These are phyloP conservation scores for Kwoniella sp. DNA, from an alignment of 768 basidiomycete species.

Conservation along the genomic window DNA sequence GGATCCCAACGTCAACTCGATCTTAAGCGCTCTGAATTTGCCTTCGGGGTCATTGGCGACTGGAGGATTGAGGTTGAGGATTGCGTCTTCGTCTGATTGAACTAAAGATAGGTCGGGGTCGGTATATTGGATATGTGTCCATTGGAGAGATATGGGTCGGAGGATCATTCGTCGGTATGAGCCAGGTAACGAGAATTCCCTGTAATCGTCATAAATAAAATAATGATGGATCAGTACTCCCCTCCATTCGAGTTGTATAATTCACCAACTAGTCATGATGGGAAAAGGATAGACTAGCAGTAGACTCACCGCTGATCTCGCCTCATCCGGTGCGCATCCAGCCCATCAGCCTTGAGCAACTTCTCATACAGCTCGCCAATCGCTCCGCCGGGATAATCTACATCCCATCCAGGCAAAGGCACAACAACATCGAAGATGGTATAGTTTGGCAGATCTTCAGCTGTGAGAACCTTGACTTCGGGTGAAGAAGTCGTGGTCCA, in stretches of 20 bases:
- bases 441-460: constrained; percentile 73
- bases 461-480: constrained; percentile 74
- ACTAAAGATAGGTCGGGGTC: constrained; percentile 89
- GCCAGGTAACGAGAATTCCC: constrained; percentile 83
- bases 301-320: constrained; percentile 78
- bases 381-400: constrained; percentile 82
- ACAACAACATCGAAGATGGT: constrained; percentile 93
- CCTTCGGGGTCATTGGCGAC: constrained; percentile 65
- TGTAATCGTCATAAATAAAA: constrained; percentile 57
- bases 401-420: constrained; percentile 94
- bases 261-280: too few species aligned
- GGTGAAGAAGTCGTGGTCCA: constrained; percentile 54
- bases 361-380: constrained; percentile 84
- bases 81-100: constrained; percentile 90
- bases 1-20: constrained; percentile 80
- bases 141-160: constrained; percentile 75
- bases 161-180: constrained; percentile 92
- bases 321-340: constrained; percentile 80
- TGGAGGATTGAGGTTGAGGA: constrained; percentile 72
- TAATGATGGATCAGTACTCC: background rate
- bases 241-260: background rate
- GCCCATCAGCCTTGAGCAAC: constrained; percentile 78
- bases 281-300: constrained; percentile 1
- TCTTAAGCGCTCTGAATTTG: constrained; percentile 82
- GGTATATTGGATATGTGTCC: constrained; percentile 82